Percentiles rank a stretch among this genome's conserved stretches.
These are phyloP conservation scores for Blepharisma japonicum DNA, from an alignment of 73 alveolate genomes.

Conservation along the genomic window DNA sequence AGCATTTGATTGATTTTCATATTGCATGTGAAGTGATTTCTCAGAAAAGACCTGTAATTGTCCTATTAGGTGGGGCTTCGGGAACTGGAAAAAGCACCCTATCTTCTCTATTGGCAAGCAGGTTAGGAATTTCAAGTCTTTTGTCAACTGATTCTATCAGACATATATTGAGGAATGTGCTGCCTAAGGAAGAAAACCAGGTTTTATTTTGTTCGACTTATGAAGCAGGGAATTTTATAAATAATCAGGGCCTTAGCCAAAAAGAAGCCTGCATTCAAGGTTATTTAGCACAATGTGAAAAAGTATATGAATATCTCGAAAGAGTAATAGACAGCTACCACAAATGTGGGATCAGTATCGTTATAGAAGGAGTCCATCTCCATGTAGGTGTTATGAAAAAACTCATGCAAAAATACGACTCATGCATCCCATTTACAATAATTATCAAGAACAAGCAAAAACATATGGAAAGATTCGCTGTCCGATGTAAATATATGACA, in stretches of 20 bases:
- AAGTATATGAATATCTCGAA: slow-evolving; percentile 56
- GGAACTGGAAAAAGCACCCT: slow-evolving; percentile 85
- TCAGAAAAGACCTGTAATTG: slow-evolving; percentile 43
- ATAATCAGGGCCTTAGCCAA: slow-evolving; percentile 38
- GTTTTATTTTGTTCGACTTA: slow-evolving; percentile 72
- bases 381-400: slow-evolving; percentile 58
- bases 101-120: slow-evolving; percentile 69
- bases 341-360: slow-evolving; percentile 53
- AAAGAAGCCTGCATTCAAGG: slow-evolving; percentile 66
- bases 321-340: slow-evolving; percentile 52
- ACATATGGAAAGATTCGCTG: slow-evolving; percentile 81
- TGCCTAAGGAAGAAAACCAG: slow-evolving; percentile 66
- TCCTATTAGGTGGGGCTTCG: slow-evolving; percentile 80
- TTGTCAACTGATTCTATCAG: slow-evolving; percentile 75
- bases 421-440: slow-evolving; percentile 64
- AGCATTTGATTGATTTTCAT: slow-evolving; percentile 39
- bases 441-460: slow-evolving; percentile 67
- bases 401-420: slow-evolving; percentile 60
- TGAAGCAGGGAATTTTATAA: slow-evolving; percentile 59
- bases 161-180: slow-evolving; percentile 76
- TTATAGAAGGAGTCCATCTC: slow-evolving; percentile 79
- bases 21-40: slow-evolving; percentile 42
- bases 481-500: slow-evolving; percentile 74
- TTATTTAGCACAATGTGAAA: slow-evolving; percentile 57
- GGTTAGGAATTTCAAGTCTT: slow-evolving; percentile 73